Evolutionary conservation across 2,329 filamentous ascomycete species (phyloP).

Genomic region (Aschersonia sp.): DNA sequence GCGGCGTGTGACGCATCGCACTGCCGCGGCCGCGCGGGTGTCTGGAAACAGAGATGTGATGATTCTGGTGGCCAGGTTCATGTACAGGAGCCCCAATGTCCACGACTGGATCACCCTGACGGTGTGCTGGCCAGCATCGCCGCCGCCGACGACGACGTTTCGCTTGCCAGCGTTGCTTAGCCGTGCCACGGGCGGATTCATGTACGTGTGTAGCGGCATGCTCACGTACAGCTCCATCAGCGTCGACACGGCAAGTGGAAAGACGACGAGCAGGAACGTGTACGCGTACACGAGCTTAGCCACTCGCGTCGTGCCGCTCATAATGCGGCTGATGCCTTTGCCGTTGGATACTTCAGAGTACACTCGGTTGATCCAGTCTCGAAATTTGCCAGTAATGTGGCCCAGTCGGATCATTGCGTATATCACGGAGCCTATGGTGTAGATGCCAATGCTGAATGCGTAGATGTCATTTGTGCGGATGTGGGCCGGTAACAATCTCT

Average conservation of each 20-base stretch:
- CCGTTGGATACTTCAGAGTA: conserved; percentile 10
- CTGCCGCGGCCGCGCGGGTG: conserved; percentile 58
- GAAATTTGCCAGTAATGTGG: conserved; percentile 18
- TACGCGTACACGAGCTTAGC: conserved; percentile 58
- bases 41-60: conserved; percentile 53
- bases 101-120: conserved; percentile 86
- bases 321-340: conserved; percentile 10
- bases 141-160: neutral
- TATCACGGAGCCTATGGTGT: conserved; percentile 54
- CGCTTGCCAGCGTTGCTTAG: conserved; percentile 10
- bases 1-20: conserved; percentile 57
- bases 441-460: conserved; percentile 83
- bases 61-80: conserved; percentile 63
- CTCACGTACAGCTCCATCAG: conserved; percentile 80
- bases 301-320: conserved; percentile 15
- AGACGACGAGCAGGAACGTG: conserved; percentile 56
- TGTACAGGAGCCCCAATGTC: conserved; percentile 83
- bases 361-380: conserved; percentile 13
- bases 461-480: conserved; percentile 88
- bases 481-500: conserved; percentile 53
- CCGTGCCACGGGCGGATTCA: conserved; percentile 27
- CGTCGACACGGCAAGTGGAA: conserved; percentile 67
- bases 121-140: conserved; percentile 37
- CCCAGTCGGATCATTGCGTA: conserved; percentile 45
- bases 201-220: conserved; percentile 73